Conservation (phyloP, 345 rosid genomes). For the Fremontodendron californicum region DNA sequence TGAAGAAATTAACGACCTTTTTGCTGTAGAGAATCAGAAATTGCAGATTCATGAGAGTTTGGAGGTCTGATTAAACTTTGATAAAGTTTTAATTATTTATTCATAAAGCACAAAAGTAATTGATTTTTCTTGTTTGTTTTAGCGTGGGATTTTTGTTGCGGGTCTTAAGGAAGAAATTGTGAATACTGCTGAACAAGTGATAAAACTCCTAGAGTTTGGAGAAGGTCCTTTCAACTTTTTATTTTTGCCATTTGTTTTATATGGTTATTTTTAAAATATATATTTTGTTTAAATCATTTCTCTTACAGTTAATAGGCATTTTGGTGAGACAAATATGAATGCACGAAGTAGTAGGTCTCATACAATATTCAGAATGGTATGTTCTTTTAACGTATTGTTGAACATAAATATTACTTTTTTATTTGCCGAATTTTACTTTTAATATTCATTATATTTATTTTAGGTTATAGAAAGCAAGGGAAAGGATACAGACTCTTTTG, state of each 20-base stretch:
- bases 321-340: conserved; percentile 97
- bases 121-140: conserved; percentile 16
- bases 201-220: conserved; percentile 74
- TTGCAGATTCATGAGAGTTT: conserved; percentile 87
- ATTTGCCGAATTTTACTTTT: background rate
- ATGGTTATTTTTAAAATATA: background rate
- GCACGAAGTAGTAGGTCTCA: conserved; percentile 95
- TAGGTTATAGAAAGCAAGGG: conserved; percentile 93
- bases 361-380: conserved; percentile 94
- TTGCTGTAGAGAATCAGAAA: conserved; percentile 72
- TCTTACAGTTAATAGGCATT: conserved; percentile 71
- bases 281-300: background rate
- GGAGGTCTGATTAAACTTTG: conserved; percentile 47
- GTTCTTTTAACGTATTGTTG: background rate
- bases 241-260: background rate
- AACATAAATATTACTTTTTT: background rate
- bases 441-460: conserved; percentile 2
- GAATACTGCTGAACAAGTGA: conserved; percentile 74
- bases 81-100: conserved; percentile 3
- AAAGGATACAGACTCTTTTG: conserved; percentile 39
- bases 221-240: conserved; percentile 52
- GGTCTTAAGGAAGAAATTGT: conserved; percentile 90
- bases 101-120: conserved; percentile 4
- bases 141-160: conserved; percentile 89
- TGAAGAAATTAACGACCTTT: conserved; percentile 89